These are phyloP conservation scores for Pythium rhizo-oryzae DNA, from an alignment of 352 stramenopile species.

Conservation along the genomic window DNA sequence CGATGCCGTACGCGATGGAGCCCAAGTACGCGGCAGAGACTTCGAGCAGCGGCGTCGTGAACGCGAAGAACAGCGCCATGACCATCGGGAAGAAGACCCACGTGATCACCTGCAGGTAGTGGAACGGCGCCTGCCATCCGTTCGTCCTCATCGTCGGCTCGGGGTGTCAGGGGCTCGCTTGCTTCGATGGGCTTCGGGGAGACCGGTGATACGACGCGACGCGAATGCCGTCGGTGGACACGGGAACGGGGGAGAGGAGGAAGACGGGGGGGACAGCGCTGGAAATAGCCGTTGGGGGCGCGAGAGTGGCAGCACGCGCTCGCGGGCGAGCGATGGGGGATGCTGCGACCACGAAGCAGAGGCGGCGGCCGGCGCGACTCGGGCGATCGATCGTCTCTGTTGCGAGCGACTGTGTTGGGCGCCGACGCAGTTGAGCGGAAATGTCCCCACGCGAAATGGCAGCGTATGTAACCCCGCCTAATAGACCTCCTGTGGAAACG, in stretches of 20 bases:
- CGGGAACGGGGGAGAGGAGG: not conserved
- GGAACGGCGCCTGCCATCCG: conserved; percentile 81
- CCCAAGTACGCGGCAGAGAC: conserved; percentile 45
- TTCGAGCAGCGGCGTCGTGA: conserved; percentile 75
- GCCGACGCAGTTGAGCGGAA: too few species aligned
- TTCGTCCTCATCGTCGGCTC: conserved; percentile 49
- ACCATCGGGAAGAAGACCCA: conserved; percentile 84
- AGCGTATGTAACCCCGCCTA: too few species aligned
- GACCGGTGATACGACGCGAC: not conserved
- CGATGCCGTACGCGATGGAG: conserved; percentile 54
- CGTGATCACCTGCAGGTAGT: conserved; percentile 79
- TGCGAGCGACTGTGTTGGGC: too few species aligned
- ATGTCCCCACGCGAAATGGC: too few species aligned
- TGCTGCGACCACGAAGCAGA: not conserved
- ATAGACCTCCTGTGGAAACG: too few species aligned
- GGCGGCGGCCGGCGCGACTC: too few species aligned
- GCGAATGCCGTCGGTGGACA: not conserved
- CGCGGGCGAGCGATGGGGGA: not conserved
- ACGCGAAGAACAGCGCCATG: conserved; percentile 83
- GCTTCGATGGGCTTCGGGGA: not conserved
- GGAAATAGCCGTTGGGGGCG: not conserved
- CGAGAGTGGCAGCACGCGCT: not conserved
- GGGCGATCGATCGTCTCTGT: too few species aligned
- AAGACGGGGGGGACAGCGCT: not conserved
- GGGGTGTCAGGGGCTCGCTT: too few species aligned